Percentiles rank a stretch among this genome's conserved stretches.
These are phyloP conservation scores for Penicillium sp. DNA, from an alignment of 2,329 filamentous ascomycete species.

Conservation along the genomic window DNA sequence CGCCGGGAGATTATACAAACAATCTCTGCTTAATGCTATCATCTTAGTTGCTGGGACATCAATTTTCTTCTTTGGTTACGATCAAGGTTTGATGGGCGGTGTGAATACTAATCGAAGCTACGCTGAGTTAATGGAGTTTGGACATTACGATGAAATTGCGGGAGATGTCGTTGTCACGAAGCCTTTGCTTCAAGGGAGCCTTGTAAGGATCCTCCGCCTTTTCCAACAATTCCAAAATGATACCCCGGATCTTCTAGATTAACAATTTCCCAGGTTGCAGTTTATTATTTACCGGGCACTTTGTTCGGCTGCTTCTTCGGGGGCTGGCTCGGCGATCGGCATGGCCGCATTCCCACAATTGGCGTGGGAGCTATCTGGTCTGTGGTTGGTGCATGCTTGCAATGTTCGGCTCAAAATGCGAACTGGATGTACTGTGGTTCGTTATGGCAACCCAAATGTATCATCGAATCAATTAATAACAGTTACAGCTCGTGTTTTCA, in stretches of 20 bases:
- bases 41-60: too few species aligned
- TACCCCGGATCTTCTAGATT: too few species aligned
- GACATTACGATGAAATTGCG: constrained; percentile 50
- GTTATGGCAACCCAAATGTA: too few species aligned
- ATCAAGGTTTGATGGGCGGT: constrained; percentile 56
- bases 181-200: constrained; percentile 63
- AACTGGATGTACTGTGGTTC: too few species aligned
- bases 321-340: constrained; percentile 63
- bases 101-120: constrained; percentile 67
- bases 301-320: constrained; percentile 63
- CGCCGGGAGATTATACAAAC: too few species aligned
- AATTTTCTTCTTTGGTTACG: too few species aligned
- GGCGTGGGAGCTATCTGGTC: constrained; percentile 60
- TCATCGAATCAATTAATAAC: too few species aligned
- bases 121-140: constrained; percentile 64
- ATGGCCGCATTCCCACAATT: constrained; percentile 65
- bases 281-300: constrained; percentile 62
- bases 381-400: constrained; percentile 62
- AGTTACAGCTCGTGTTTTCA: constrained; percentile 59
- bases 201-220: constrained; percentile 58
- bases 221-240: too few species aligned
- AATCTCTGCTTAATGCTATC: too few species aligned
- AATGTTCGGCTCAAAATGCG: constrained; percentile 64
- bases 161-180: constrained; percentile 46
- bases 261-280: too few species aligned